Conservation (phyloP, 768 basidiomycete species). For the Daedaleopsis nitida region DNA sequence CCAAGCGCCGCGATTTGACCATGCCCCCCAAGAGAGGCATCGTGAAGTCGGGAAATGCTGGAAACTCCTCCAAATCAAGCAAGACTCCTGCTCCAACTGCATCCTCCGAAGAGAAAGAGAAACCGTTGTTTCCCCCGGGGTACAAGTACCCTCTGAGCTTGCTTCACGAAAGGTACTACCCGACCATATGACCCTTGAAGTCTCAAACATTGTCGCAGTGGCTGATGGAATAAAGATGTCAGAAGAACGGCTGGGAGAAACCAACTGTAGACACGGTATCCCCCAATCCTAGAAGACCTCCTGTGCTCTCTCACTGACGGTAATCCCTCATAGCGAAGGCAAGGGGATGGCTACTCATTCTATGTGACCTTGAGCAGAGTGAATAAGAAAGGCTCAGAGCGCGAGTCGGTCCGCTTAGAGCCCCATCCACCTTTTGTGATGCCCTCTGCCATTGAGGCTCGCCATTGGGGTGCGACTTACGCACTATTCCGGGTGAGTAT, state of each 20-base stretch:
- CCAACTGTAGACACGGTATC: constrained; percentile 74
- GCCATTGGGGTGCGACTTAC: constrained; percentile 89
- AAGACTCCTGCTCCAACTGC: constrained; percentile 18
- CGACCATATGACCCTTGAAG: not conserved
- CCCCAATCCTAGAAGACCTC: constrained; percentile 5
- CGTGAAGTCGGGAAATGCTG: constrained; percentile 88
- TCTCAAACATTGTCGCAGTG: not conserved
- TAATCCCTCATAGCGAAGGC: constrained; percentile 41
- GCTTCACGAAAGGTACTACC: constrained; percentile 72
- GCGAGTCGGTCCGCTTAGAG: constrained; percentile 69
- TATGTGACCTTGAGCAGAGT: constrained; percentile 63
- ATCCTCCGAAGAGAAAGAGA: constrained; percentile 46
- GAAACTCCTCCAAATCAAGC: constrained; percentile 70
- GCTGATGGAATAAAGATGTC: constrained; percentile 54
- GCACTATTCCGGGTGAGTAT: constrained; percentile 81
- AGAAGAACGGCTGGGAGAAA: constrained; percentile 89
- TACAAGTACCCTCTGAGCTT: constrained; percentile 83
- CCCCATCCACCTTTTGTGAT: constrained; percentile 72
- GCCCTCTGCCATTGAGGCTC: constrained; percentile 76
- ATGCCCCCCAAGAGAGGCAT: constrained; percentile 79
- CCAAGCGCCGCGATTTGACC: not conserved
- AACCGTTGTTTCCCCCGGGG: constrained; percentile 77
- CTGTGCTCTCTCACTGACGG: not conserved
- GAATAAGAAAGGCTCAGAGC: constrained; percentile 71
- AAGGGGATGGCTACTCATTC: constrained; percentile 60